These are phyloP conservation scores for Coemansia sp. DNA, from an alignment of 192 early-diverging fungal species.

Conservation along the genomic window DNA sequence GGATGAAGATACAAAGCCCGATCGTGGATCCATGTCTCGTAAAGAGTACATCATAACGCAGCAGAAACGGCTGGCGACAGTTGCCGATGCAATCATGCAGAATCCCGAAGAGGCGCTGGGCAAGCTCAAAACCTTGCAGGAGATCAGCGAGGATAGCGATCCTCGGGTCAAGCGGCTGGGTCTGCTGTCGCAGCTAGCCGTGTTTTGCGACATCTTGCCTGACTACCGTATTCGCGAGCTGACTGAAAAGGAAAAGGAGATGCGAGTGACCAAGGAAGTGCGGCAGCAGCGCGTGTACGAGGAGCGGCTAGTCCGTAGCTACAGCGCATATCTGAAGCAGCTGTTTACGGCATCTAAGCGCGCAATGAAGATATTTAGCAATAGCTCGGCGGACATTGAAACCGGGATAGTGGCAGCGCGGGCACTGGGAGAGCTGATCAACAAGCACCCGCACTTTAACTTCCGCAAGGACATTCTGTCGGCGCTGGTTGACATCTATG, in stretches of 20 bases:
- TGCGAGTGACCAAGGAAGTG: slow-evolving; percentile 84
- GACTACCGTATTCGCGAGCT: slow-evolving; percentile 90
- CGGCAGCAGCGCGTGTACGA: slow-evolving; percentile 85
- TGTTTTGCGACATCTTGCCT: slow-evolving; percentile 94
- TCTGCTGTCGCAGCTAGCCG: slow-evolving; percentile 82
- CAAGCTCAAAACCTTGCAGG: slow-evolving; percentile 63
- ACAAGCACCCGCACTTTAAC: slow-evolving; percentile 89
- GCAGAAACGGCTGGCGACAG: slow-evolving; percentile 78
- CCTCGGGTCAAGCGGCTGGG: slow-evolving; percentile 69
- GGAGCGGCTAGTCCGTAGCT: slow-evolving; percentile 74
- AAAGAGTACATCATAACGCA: slow-evolving; percentile 60
- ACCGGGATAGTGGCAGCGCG: slow-evolving; percentile 56
- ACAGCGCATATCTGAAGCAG: slow-evolving; percentile 79
- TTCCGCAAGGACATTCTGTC: slow-evolving; percentile 89
- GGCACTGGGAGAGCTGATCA: slow-evolving; percentile 81
- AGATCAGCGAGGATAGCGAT: slow-evolving; percentile 65
- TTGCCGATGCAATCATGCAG: slow-evolving; percentile 76
- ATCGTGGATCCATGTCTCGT: slow-evolving; percentile 50
- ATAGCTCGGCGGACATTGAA: slow-evolving; percentile 33
- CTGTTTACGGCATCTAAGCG: slow-evolving; percentile 58
- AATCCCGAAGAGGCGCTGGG: slow-evolving; percentile 74
- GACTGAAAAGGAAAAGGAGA: slow-evolving; percentile 74
- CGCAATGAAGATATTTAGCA: slow-evolving; percentile 32
- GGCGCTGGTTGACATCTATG: slow-evolving; percentile 63
- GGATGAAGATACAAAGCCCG: slow-evolving; percentile 12